Percentiles rank a stretch among this genome's conserved stretches.
These are phyloP conservation scores for Asterella californica DNA, from an alignment of 225 moss, liverwort and hornwort genomes.

Conservation along the genomic window DNA sequence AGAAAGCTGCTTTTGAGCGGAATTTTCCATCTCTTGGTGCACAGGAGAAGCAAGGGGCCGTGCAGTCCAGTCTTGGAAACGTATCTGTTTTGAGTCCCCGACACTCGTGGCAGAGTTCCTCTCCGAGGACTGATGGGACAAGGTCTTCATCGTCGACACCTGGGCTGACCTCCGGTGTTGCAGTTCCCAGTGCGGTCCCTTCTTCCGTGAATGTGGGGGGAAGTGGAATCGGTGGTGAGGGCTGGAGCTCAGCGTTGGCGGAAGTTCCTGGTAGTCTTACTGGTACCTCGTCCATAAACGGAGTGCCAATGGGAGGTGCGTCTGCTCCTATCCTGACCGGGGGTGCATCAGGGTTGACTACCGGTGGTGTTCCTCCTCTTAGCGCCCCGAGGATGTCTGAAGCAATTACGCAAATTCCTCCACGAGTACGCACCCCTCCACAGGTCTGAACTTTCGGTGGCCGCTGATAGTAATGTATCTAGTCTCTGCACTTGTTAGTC, in stretches of 20 bases:
- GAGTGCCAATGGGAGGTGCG: constrained; percentile 41
- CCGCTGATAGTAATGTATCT: neutral
- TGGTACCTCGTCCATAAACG: constrained; percentile 41
- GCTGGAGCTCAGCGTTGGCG: constrained; percentile 93
- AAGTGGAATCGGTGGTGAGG: constrained; percentile 68
- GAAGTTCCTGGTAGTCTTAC: constrained; percentile 66
- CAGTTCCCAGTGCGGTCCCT: constrained; percentile 36
- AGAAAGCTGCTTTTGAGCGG: constrained; percentile 91
- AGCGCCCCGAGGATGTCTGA: constrained; percentile 75
- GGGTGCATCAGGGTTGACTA: constrained; percentile 37
- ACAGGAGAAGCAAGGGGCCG: constrained; percentile 72
- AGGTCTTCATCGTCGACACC: constrained; percentile 69
- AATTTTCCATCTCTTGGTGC: constrained; percentile 98
- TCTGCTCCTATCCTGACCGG: constrained; percentile 32
- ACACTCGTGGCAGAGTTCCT: constrained; percentile 90
- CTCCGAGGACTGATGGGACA: constrained; percentile 74
- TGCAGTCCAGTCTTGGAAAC: constrained; percentile 72
- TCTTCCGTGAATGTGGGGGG: constrained; percentile 31
- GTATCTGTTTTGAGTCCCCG: constrained; percentile 79
- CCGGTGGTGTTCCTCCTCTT: constrained; percentile 34
- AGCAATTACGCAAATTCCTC: constrained; percentile 76
- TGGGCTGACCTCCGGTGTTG: constrained; percentile 44
- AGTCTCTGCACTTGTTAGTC: neutral
- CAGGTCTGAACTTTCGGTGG: constrained; percentile 44
- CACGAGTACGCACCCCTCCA: constrained; percentile 91